Evolutionary conservation across 306 rosid species (phyloP), one percentile per base, ranked within the genome.

Genomic region (Acmispon strigosus): DNA sequence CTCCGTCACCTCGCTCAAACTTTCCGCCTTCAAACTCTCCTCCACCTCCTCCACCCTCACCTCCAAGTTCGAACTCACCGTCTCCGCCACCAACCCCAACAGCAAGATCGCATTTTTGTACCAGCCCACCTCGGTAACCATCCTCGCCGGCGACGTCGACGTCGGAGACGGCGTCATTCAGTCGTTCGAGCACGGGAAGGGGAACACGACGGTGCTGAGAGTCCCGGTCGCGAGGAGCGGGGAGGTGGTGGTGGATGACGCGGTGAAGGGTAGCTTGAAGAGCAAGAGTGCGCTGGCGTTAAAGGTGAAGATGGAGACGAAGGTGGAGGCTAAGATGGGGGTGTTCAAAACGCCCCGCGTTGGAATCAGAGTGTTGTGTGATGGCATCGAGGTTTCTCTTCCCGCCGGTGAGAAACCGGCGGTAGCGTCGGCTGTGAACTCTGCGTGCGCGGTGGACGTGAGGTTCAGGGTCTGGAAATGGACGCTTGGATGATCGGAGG

Each of bases 391-490:
- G 10, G 92, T 75, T 0, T 71, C 73, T 0, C 77, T 56, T 34
- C 90, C 97, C 6, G 44, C 87, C 12, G 92, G 88, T 0, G 82
- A 86, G 62, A 83, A 86, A 42, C 75, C 86, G 34, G 89, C 84
- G 66, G 80, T 82, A 48, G 97, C 86, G 8, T 49, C 85, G 1
- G 81, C 89, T 7, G 34, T 85, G 0, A 70, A 78, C 11, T 81
- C 87, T 2, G 76, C 76, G 78, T 92, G 99, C 56, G 58, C 77
- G 59, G 97, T 94, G 15, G 86, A 91, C 41, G 69, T 82, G 8
- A 82, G 92, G 76, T 39, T 94, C 66, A 94, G 91, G 95, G 86
- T 94, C 75, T 94, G 99, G 99, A 94, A 91, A 80, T 94, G 97
- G 99, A 90, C 97, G 5, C 19, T 94, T 59, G 95, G 86, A 22